Evolutionary conservation across 495 filamentous ascomycete genomes (phyloP).

Genomic region (Hypoxylon trugodes): DNA sequence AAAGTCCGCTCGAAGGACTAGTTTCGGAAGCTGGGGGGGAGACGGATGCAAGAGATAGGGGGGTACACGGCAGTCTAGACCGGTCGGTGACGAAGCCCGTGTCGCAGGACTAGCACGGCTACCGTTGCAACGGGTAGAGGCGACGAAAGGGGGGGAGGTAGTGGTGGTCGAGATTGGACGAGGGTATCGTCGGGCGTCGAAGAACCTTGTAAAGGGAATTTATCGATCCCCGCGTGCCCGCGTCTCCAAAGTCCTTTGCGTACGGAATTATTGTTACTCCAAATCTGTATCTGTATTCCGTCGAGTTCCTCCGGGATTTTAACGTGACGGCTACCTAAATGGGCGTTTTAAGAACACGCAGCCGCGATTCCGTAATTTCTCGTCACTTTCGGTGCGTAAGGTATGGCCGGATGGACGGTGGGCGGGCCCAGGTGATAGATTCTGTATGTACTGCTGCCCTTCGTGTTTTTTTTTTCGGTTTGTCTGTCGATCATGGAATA

Average conservation of each 20-base stretch:
- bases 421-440: slow-evolving; percentile 5
- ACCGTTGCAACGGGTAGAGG: slow-evolving; percentile 33
- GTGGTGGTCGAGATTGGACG: slow-evolving; percentile 26
- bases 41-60: slow-evolving; percentile 36
- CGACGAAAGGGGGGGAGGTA: slow-evolving; percentile 24
- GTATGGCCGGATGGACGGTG: no score
- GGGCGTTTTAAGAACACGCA: background rate
- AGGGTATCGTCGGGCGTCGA: slow-evolving; percentile 32
- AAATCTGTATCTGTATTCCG: no score
- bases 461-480: no score
- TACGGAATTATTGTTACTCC: no score
- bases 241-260: no score
- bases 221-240: no score
- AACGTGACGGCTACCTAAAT: background rate
- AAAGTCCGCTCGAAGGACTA: slow-evolving; percentile 11
- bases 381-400: background rate
- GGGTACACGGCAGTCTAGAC: slow-evolving; percentile 32
- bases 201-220: slow-evolving; percentile 11
- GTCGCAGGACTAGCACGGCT: slow-evolving; percentile 31
- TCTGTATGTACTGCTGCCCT: background rate
- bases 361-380: slow-evolving; percentile 5
- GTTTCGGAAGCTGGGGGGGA: slow-evolving; percentile 38
- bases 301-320: no score
- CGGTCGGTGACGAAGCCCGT: slow-evolving; percentile 39
- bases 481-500: slow-evolving; percentile 22